These are phyloP conservation scores for Curvularia hawaiiensis DNA, from an alignment of 2,329 filamentous ascomycete species.

Conservation along the genomic window DNA sequence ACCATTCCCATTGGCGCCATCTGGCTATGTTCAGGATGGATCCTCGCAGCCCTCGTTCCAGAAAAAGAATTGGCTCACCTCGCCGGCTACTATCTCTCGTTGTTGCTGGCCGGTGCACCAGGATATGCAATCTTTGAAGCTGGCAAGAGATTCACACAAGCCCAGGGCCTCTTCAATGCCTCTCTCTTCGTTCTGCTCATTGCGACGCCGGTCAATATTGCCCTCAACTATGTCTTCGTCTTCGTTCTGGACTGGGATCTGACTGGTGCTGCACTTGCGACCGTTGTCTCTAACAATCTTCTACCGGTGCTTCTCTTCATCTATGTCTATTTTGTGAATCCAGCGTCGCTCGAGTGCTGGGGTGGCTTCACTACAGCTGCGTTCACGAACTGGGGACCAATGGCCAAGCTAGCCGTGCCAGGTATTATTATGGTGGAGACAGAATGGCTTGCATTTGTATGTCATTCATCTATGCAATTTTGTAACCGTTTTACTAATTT, in stretches of 20 bases:
- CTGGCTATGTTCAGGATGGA: slow-evolving; percentile 57
- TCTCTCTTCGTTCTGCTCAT: slow-evolving; percentile 55
- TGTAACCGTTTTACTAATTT: background rate
- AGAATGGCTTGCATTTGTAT: slow-evolving; percentile 43
- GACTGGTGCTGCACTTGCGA: slow-evolving; percentile 57
- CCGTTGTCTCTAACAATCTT: slow-evolving; percentile 56
- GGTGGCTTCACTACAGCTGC: slow-evolving; percentile 73
- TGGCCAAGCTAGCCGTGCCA: slow-evolving; percentile 87
- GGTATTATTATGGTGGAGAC: slow-evolving; percentile 94
- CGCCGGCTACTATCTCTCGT: slow-evolving; percentile 56
- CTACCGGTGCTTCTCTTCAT: slow-evolving; percentile 55
- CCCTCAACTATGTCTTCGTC: slow-evolving; percentile 57
- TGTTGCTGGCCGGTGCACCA: slow-evolving; percentile 57
- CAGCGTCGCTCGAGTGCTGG: slow-evolving; percentile 61
- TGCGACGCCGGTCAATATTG: slow-evolving; percentile 55
- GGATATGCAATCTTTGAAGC: slow-evolving; percentile 62
- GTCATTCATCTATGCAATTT: background rate
- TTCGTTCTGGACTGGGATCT: slow-evolving; percentile 53
- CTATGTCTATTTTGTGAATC: slow-evolving; percentile 52
- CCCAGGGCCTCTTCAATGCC: slow-evolving; percentile 60
- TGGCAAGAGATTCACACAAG: slow-evolving; percentile 60
- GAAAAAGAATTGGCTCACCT: slow-evolving; percentile 55
- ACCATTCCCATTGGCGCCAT: slow-evolving; percentile 56
- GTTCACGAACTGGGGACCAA: slow-evolving; percentile 76
- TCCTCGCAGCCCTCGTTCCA: slow-evolving; percentile 54